Percentiles rank a stretch among this genome's conserved stretches.
Conservation (phyloP, 108 stramenopile species). For the Cyclotella baltica region DNA sequence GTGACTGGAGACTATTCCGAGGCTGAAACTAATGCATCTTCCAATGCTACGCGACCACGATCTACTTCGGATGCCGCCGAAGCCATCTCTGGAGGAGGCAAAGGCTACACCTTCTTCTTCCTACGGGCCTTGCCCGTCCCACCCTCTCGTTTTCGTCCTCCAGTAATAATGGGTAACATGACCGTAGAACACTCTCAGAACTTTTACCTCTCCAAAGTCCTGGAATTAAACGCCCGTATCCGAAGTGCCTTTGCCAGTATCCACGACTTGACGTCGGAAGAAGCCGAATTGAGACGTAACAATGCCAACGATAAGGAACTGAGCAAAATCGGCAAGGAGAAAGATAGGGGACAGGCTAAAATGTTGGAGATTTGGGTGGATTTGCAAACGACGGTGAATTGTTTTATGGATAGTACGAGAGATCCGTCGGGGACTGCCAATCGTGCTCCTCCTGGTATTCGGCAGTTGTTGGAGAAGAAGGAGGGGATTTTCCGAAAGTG, state of each 20-base stretch:
- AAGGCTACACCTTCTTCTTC: conserved; percentile 90
- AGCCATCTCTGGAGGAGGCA: conserved; percentile 29
- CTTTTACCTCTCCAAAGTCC: conserved; percentile 81
- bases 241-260: conserved; percentile 49
- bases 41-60: conserved; percentile 32
- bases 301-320: conserved; percentile 20
- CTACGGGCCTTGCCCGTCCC: conserved; percentile 91
- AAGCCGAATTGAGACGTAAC: conserved; percentile 34
- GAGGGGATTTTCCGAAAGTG: conserved; percentile 97
- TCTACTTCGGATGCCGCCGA: conserved; percentile 52
- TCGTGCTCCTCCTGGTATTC: conserved; percentile 76
- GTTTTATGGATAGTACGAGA: conserved; percentile 95
- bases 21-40: background rate
- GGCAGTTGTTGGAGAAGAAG: conserved; percentile 97
- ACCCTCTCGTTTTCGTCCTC: conserved; percentile 96
- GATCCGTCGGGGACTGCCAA: conserved; percentile 75
- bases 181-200: conserved; percentile 97
- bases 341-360: conserved; percentile 60
- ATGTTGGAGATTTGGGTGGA: conserved; percentile 88
- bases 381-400: conserved; percentile 95
- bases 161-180: conserved; percentile 89
- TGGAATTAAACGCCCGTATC: conserved; percentile 76
- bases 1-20: background rate
- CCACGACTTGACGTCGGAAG: conserved; percentile 47
- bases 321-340: conserved; percentile 43